These are phyloP conservation scores for Morella rubra DNA, from an alignment of 306 rosid species.

Conservation along the genomic window DNA sequence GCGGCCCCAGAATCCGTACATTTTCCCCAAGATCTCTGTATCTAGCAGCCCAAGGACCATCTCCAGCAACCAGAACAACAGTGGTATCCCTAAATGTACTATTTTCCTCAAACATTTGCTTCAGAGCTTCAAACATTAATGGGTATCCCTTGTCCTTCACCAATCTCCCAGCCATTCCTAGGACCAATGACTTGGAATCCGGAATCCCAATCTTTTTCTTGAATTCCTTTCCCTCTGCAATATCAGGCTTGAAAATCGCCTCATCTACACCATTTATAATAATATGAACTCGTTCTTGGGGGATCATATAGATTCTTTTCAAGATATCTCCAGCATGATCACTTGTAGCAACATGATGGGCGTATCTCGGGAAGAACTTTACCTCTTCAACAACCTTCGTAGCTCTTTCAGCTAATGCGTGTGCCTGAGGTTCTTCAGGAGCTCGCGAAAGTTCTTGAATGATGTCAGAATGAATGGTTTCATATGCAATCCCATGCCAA, in stretches of 20 bases:
- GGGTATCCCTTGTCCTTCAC: conserved; percentile 80
- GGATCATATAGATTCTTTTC: conserved; percentile 69
- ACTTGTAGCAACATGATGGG: conserved; percentile 75
- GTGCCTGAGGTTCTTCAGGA: conserved; percentile 46
- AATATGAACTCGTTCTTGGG: conserved; percentile 60
- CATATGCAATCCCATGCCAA: conserved; percentile 67
- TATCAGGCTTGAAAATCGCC: conserved; percentile 54
- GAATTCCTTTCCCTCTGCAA: conserved; percentile 41
- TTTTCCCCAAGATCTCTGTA: conserved; percentile 52
- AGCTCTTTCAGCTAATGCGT: conserved; percentile 45
- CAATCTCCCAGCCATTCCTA: conserved; percentile 74
- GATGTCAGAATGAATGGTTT: conserved; percentile 46
- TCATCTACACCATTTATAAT: conserved; percentile 77
- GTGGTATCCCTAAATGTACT: conserved; percentile 35
- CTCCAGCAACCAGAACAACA: conserved; percentile 64
- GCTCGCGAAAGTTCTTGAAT: conserved; percentile 37
- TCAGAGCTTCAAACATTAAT: conserved; percentile 62
- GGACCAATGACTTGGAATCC: conserved; percentile 41
- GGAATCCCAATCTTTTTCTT: conserved; percentile 41
- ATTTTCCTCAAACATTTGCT: conserved; percentile 46
- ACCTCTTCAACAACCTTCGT: conserved; percentile 56
- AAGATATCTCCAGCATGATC: conserved; percentile 72
- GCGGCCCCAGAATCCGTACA: conserved; percentile 54
- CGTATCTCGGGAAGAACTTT: conserved; percentile 58
- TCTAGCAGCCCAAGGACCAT: conserved; percentile 81